A percentile compares a stretch with the other conserved stretches of the same genome.
Conservation (phyloP, 1,139 yeast species). For the Arxiozyma bovina region DNA sequence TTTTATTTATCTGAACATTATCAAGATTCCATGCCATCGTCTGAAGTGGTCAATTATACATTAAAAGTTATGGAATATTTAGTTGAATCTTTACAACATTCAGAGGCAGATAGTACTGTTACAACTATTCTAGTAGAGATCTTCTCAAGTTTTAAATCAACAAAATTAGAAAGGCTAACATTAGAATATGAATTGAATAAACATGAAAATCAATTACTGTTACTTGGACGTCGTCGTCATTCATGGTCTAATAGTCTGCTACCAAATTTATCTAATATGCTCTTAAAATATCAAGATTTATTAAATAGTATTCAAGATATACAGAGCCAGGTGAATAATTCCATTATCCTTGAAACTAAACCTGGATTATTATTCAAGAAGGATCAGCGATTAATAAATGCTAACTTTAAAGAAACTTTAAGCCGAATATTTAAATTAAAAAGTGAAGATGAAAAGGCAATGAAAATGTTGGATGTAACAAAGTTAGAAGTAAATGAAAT, state of each 20-base stretch:
- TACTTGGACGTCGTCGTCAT: conserved; percentile 35
- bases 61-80: conserved; percentile 46
- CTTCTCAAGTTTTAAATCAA: conserved; percentile 40
- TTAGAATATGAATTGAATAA: conserved; percentile 55
- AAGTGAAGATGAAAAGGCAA: conserved; percentile 23
- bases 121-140: conserved; percentile 42
- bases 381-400: background rate
- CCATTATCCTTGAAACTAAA: background rate
- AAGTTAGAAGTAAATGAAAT: conserved; percentile 17
- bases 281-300: conserved; percentile 15
- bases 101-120: conserved; percentile 53
- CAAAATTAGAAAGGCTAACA: conserved; percentile 49
- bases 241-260: conserved; percentile 22
- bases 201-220: conserved; percentile 39
- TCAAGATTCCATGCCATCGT: conserved; percentile 12
- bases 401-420: conserved; percentile 11
- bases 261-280: conserved; percentile 18
- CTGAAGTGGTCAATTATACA: conserved; percentile 30
- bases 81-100: conserved; percentile 47
- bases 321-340: background rate
- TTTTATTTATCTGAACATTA: conserved; percentile 36
- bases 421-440: conserved; percentile 21
- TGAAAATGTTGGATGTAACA: conserved; percentile 21
- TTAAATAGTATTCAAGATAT: conserved; percentile 3
- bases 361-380: no score